Conservation (phyloP, 2,329 filamentous ascomycete genomes). For the Ophiostoma himal-ulmi region DNA sequence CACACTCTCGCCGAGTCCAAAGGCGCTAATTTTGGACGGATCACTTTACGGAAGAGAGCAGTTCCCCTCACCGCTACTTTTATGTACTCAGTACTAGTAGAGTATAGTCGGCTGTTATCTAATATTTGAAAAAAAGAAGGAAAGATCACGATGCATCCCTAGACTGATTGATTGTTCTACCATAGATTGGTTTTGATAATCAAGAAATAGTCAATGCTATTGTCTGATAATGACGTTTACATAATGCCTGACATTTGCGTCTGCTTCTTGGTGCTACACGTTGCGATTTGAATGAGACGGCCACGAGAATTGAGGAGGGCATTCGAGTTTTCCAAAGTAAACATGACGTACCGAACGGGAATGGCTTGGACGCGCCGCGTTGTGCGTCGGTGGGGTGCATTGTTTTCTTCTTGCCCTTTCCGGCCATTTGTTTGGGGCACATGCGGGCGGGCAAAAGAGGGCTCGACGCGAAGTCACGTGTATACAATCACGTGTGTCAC, state of each 20-base stretch:
- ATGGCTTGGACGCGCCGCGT: slow-evolving; percentile 3
- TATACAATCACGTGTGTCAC: slow-evolving; percentile 8
- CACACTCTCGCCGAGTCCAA: slow-evolving; percentile 11
- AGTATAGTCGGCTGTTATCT: background rate
- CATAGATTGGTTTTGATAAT: background rate
- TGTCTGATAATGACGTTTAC: background rate
- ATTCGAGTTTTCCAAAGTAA: background rate
- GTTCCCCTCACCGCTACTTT: slow-evolving; percentile 11
- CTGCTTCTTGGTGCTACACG: background rate
- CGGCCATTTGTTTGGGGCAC: slow-evolving; percentile 3
- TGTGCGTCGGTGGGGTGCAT: slow-evolving; percentile 13
- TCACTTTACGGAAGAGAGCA: background rate
- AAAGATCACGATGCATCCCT: background rate
- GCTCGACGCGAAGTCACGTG: slow-evolving; percentile 20
- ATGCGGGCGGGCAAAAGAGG: background rate
- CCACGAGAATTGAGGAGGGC: background rate
- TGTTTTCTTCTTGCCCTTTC: slow-evolving; percentile 14
- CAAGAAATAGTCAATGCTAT: background rate
- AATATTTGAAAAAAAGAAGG: background rate
- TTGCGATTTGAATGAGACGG: background rate
- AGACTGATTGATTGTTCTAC: background rate
- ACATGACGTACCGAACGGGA: slow-evolving; percentile 1
- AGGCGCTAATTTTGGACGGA: slow-evolving; percentile 1
- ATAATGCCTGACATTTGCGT: background rate
- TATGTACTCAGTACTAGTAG: background rate